Evolutionary conservation across 129 eudicot genomes (phyloP), one percentile per base, ranked within the genome.

Genomic region (Rutidosis leptorrhynchoides): DNA sequence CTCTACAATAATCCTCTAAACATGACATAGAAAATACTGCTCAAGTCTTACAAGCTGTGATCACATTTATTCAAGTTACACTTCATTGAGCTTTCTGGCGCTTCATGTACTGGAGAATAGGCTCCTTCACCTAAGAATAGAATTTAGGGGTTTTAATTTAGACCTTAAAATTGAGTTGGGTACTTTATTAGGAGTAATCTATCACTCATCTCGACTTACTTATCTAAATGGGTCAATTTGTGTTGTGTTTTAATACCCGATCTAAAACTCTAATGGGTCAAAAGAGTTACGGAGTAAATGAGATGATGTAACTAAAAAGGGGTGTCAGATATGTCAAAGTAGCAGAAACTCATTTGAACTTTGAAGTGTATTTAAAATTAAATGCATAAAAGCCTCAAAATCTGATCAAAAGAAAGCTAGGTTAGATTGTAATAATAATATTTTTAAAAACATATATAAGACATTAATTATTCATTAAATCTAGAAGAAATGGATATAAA

Each of bases 71-170:
- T 54, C 59, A 54, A 28, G 6, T 20, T 54, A 54, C n/a, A 26
- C 28, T 28, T 74, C 73, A 74, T 67, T 78, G 74, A 64, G 91
- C 62, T 79, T 74, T 92, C 84, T 78, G 95, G 83, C 96, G 96
- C 81, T 85, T 92, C 12, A 27, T 28, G 80, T 72, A 68, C 75
- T 92, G 95, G 43, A 85, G 79, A 67, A 92, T 88, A 5, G 98
- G 98, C 73, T 88, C 98, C 74, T 84, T 88, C 22, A 85, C 98
- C 98, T 92, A 75, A 51, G 57, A 64, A 56, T 20, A 58, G 37
- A 25, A 54, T 14, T 30, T 12, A 40, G 3, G 46, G 2, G 16
- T 40, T 40, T 40, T 40, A 12, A 12, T 10, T 3, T 10, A 11
- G 5, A 12, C n/a, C 45, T 37, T 37, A 37, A 2, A 3, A 3